A percentile compares a stretch with the other conserved stretches of the same genome.
Evolutionary conservation across 179 eudicot genomes (phyloP).

Genomic region (Silene vulgaris): DNA sequence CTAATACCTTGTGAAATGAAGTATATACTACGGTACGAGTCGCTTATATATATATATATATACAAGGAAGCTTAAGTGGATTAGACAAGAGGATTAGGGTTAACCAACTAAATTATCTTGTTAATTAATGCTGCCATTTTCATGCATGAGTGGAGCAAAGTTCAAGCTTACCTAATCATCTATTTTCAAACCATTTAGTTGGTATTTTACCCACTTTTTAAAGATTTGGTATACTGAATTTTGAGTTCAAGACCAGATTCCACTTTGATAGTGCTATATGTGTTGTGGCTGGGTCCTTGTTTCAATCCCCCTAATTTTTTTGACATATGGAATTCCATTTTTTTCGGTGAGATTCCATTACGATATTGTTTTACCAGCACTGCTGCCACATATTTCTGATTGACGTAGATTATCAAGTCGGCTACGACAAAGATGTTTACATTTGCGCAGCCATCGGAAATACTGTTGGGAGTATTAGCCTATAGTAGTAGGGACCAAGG

Average conservation of each 20-base stretch:
- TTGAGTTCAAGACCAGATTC: background rate
- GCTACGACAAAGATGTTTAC: background rate
- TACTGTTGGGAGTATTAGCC: too few species aligned
- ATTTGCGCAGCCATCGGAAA: too few species aligned
- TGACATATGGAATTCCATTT: slow-evolving; percentile 25
- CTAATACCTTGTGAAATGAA: slow-evolving; percentile 6
- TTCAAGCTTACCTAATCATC: slow-evolving; percentile 32
- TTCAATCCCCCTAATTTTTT: background rate
- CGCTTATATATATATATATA: slow-evolving; percentile 26
- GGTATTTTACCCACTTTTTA: slow-evolving; percentile 30
- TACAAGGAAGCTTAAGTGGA: slow-evolving; percentile 8
- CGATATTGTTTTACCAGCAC: slow-evolving; percentile 7
- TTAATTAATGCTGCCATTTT: slow-evolving; percentile 18
- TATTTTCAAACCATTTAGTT: slow-evolving; percentile 11
- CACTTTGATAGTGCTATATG: slow-evolving; percentile 29
- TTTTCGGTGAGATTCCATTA: slow-evolving; percentile 17
- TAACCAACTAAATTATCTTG: slow-evolving; percentile 20
- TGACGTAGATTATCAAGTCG: background rate
- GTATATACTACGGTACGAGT: background rate
- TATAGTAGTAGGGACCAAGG: too few species aligned
- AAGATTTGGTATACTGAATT: slow-evolving; percentile 31
- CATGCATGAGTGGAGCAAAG: slow-evolving; percentile 16
- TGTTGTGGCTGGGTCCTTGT: slow-evolving; percentile 7
- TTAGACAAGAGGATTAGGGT: slow-evolving; percentile 25
- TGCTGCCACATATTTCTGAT: background rate